Evolutionary conservation across 768 basidiomycete species (phyloP).

Genomic region (Boletellus emodensis): DNA sequence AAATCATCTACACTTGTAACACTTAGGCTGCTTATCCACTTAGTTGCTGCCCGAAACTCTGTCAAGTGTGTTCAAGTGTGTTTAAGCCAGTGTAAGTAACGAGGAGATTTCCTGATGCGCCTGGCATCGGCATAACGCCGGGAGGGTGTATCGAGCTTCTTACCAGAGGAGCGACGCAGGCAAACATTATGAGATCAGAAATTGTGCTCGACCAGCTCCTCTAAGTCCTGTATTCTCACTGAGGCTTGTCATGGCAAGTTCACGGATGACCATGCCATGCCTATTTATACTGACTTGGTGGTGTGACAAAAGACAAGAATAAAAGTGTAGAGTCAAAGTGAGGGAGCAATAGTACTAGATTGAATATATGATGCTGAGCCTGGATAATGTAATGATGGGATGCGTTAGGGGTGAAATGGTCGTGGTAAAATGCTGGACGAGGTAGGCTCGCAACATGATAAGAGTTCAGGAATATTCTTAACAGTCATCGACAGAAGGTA

Average conservation of each 20-base stretch:
- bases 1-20: too few species aligned
- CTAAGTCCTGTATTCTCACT: too few species aligned
- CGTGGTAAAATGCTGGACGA: conserved; percentile 18
- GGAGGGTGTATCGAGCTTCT: too few species aligned
- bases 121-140: too few species aligned
- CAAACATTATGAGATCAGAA: too few species aligned
- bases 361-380: conserved; percentile 23
- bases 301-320: conserved; percentile 4
- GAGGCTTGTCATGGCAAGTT: conserved; percentile 8
- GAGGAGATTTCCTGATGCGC: too few species aligned
- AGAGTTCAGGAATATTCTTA: conserved; percentile 12
- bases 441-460: conserved; percentile 6
- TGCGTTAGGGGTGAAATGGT: conserved; percentile 8
- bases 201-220: too few species aligned
- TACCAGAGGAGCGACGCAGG: too few species aligned
- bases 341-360: conserved; percentile 22
- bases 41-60: too few species aligned
- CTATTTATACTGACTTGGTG: conserved; percentile 17
- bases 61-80: too few species aligned
- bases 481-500: conserved; percentile 9
- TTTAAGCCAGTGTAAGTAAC: too few species aligned
- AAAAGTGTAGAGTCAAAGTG: background rate
- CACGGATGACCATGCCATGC: conserved; percentile 11
- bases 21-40: too few species aligned
- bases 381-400: conserved; percentile 24